Evolutionary conservation across 2,329 filamentous ascomycete genomes (phyloP), one percentile per base, ranked within the genome.

Genomic region (Penicillium sp.): DNA sequence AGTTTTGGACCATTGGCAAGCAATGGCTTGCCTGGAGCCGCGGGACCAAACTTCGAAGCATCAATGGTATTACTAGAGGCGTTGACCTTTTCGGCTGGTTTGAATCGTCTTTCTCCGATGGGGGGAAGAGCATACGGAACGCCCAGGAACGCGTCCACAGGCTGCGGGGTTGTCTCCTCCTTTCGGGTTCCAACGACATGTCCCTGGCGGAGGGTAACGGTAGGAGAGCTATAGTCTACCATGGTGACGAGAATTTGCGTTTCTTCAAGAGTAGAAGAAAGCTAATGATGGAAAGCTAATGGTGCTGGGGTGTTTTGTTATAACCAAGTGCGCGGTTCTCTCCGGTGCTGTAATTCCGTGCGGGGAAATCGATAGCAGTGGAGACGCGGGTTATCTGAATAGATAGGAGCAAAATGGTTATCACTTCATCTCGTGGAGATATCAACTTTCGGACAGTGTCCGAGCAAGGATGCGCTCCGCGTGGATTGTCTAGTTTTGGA

Each of bases 121-220:
- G 81, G 79, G 3, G 79, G 75, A 2, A 77, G 62, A 0, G 77
- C 79, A 56, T 82, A 82, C 0, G 79, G 80, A 11, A 83, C 74
- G 1, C 79, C 78, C 0, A 78, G 67, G 59, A 83, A 83, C 6
- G 69, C 69, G 27, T 75, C 71, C 4, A 73, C 54, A 1, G 64
- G 52, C n/a, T 64, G 55, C 2, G 61, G 61, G 52, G 71, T 57
- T n/a, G 54, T 55, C 6, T 66, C 58, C 6, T 59, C 51, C 14
- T 69, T 47, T 9, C 56, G 63, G 4, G 56, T 67, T 15, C 72
- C 72, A 6, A 73, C 48, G 6, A 73, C 52, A 2, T 58, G 68
- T 3, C 72, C 72, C 51, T 73, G 72, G 4, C 55, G 47, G 23
- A 73, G 57, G 15, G 50, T 53, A 7, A 62, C 58, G 5, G 56